Evolutionary conservation across 345 rosid species (phyloP), one percentile per base, ranked within the genome.

Genomic region (Bruguiera sexangula): DNA sequence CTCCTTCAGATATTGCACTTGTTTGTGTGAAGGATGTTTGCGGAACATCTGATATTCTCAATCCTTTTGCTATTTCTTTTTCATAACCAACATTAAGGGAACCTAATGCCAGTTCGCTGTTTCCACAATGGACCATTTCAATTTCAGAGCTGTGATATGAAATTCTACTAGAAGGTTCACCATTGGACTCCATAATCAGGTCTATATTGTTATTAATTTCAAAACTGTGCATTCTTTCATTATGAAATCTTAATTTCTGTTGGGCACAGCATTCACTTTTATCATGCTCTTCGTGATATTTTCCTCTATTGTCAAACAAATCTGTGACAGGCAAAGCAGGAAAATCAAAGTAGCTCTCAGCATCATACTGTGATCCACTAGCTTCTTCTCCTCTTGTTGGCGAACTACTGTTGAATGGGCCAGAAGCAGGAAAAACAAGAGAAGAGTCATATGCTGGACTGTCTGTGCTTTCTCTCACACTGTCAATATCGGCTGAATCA

Each of bases 211-310:
- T 87, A 78, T 75, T 79, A 79, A 90, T 85, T 79, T 81, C 90
- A 78, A 90, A 93, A 84, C 83, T 82, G 78, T 90, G 95, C 96
- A 88, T 85, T 69, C 73, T 78, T 55, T 81, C 90, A 63, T 84
- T 88, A 58, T 79, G 85, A 64, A 75, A 79, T 76, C 75, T 77
- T 78, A 85, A 72, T 43, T 69, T 78, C 57, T 60, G 75, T 56
- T 29, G 82, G 54, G 79, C 43, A 64, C 85, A 73, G 78, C 78
- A 69, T 63, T 76, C 78, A 58, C 73, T 43, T 43, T 43, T 67
- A 48, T 82, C 86, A 70, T 76, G 74, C n/a, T 79, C 89, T 76
- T 82, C 79, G 67, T 76, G 67, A 74, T 79, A 81, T 69, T 85
- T 85, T 70, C 74, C 89, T 74, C 67, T 77, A 67, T 84, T 83